Conservation (phyloP, 352 stramenopile genomes). For the Hyaloperonospora arabidopsidis region DNA sequence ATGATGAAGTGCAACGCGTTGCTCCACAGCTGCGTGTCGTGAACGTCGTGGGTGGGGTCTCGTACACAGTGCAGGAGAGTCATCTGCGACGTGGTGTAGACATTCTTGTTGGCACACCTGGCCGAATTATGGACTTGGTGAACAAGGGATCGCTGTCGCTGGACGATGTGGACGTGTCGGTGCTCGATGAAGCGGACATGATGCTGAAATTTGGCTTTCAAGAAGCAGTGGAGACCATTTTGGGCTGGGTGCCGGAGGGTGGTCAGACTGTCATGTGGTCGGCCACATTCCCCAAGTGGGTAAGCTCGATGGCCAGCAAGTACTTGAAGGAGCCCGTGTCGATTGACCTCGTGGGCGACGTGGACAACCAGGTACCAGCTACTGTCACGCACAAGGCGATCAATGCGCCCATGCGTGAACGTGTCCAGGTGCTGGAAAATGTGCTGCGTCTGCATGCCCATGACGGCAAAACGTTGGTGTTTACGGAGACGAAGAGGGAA, state of each 20-base stretch:
- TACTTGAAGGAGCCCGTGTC: slow-evolving; percentile 90
- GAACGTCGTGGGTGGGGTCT: slow-evolving; percentile 90
- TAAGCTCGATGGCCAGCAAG: slow-evolving; percentile 88
- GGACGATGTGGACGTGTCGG: slow-evolving; percentile 80
- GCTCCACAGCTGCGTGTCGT: slow-evolving; percentile 86
- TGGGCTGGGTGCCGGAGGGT: slow-evolving; percentile 66
- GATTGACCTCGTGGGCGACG: slow-evolving; percentile 91
- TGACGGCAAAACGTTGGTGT: slow-evolving; percentile 89
- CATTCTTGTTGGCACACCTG: slow-evolving; percentile 93
- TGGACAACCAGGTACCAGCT: slow-evolving; percentile 71
- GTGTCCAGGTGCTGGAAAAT: slow-evolving; percentile 57
- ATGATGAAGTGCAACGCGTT: slow-evolving; percentile 83
- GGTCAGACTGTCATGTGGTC: slow-evolving; percentile 94
- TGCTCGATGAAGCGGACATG: slow-evolving; percentile 96
- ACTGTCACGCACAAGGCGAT: slow-evolving; percentile 91
- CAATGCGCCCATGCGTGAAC: slow-evolving; percentile 71
- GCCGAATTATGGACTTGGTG: slow-evolving; percentile 95
- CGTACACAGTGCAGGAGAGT: slow-evolving; percentile 90
- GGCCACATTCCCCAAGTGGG: slow-evolving; percentile 93
- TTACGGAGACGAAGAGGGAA: slow-evolving; percentile 95
- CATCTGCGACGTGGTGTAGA: slow-evolving; percentile 87
- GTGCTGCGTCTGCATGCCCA: slow-evolving; percentile 61
- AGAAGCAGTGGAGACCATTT: slow-evolving; percentile 94
- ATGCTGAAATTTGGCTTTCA: slow-evolving; percentile 99
- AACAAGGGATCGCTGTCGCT: slow-evolving; percentile 90